phyloP scores from a whole-genome alignment of 148 eudicot genomes.

The Oxyria digyna region DNA sequence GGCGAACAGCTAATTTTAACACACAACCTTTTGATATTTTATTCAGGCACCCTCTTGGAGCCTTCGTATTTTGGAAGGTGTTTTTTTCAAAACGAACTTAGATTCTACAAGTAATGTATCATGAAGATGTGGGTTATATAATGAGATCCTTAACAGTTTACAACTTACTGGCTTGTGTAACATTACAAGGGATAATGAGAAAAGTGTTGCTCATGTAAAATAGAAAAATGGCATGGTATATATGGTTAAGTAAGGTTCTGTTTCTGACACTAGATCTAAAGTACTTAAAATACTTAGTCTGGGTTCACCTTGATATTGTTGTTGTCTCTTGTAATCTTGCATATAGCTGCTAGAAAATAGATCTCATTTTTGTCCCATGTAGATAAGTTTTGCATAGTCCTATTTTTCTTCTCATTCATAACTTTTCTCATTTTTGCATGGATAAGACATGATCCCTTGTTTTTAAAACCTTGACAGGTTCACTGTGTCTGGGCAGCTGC shows the following conservation, averaged over 20 bases:
- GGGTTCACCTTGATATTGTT: background rate
- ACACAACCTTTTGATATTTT: background rate
- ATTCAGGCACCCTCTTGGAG: background rate
- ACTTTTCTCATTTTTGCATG: background rate
- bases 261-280: too few relatives aligned
- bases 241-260: background rate
- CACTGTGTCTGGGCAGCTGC: slow-evolving; percentile 99
- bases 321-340: background rate
- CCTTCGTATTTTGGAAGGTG: background rate
- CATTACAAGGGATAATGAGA: background rate
- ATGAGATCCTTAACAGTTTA: background rate
- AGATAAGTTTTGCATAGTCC: background rate
- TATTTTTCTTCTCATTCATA: background rate
- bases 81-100: background rate
- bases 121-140: background rate
- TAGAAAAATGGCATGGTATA: background rate
- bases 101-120: background rate
- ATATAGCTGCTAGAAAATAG: background rate
- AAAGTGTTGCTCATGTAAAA: background rate
- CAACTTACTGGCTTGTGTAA: background rate
- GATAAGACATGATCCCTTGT: background rate
- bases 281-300: background rate
- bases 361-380: background rate
- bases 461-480: slow-evolving; percentile 35
- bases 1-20: background rate